Evolutionary conservation across 108 stramenopile species (phyloP), one percentile per base, ranked within the genome.

Genomic region (Pseudonitzschia pungens): DNA sequence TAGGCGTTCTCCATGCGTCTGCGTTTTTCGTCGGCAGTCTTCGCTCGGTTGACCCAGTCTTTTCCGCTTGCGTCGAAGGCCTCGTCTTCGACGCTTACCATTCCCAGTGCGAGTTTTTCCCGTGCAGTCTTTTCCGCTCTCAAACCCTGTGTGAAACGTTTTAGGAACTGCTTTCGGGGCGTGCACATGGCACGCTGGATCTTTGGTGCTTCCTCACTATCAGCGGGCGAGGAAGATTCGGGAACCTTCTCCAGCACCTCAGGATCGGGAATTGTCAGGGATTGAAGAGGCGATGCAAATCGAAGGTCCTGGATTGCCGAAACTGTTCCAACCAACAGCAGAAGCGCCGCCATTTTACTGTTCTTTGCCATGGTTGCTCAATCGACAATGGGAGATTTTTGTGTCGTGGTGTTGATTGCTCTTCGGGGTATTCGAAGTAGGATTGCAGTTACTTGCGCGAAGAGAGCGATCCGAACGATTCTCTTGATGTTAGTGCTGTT

Each of bases 271-370:
- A 78, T 87, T 8, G 94, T 95, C 71, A 88, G 82, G 40, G 87
- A 81, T 79, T 91, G 90, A 53, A 95, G 73, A 28, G 92, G 90
- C 5, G 94, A 92, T 33, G 78, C 76, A 67, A 94, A 86, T 41
- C 76, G 84, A 28, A 89, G 18, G 5, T 45, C 68, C 26, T 42
- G 62, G n/a, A 63, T 29, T 2, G 62, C 62, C 62, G 40, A 63
- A 9, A 14, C 11, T 1, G 22, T 29, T 21, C 40, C 36, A 6
- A 27, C 36, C 12, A 21, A 10, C 31, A 40, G 62, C 32, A 63
- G 62, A 9, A 63, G 62, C 6, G 54, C 26, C 1, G 26, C 16
- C 1, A 18, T 12, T 18, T 2, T 48, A 10, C 18, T 48, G 45
- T 48, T 48, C 45, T 48, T 48, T 18, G 45, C 18, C 45, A 48